Evolutionary conservation across 2,329 filamentous ascomycete genomes (phyloP), one percentile per base, ranked within the genome.

Genomic region (Annulohypoxylon truncatum): DNA sequence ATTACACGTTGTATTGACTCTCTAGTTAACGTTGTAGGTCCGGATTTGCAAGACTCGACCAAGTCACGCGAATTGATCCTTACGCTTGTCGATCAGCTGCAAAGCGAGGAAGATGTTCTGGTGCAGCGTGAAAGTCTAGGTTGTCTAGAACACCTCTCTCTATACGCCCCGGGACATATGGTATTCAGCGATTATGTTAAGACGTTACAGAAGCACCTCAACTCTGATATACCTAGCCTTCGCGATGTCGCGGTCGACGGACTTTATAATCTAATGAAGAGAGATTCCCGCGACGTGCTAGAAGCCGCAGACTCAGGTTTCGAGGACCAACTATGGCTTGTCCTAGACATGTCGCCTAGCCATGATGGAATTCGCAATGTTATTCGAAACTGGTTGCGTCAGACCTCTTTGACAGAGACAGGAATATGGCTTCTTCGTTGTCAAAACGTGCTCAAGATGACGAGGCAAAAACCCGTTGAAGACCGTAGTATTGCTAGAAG

Each of bases 11-110:
- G 93, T 72, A 90, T 97, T 28, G 94, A 98, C 78, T 96, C 94
- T n/a, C 85, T 97, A 22, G 94, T 99, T 80, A 98, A 98, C 72
- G 96, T 99, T 8, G 85, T 99, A 9, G 96, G 96, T 0, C 96
- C 96, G 0, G 96, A 99, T 79, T 82, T 99, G 20, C 96, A 98
- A 78, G 96, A 98, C 74, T 89, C 96, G 69, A 89, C 89, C 2
- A 97, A 97, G 79, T 92, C 93, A n/a, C 85, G 96, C 70, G 94
- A 97, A 75, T 85, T 99, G 57, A 96, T 98, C 53, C 85, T 98
- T 66, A 96, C 90, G 0, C 84, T 99, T 7, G 90, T 98, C 2
- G 86, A 88, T 2, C 91, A 96, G 70, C 96, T 98, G 73, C 89
- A 92, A 67, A 84, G 90, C 50, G 92, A 96, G 73, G 85, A 91